Percentiles rank a stretch among this genome's conserved stretches.
These are phyloP conservation scores for Penicilliopsis zonata DNA, from an alignment of 495 filamentous ascomycete genomes.

Conservation along the genomic window DNA sequence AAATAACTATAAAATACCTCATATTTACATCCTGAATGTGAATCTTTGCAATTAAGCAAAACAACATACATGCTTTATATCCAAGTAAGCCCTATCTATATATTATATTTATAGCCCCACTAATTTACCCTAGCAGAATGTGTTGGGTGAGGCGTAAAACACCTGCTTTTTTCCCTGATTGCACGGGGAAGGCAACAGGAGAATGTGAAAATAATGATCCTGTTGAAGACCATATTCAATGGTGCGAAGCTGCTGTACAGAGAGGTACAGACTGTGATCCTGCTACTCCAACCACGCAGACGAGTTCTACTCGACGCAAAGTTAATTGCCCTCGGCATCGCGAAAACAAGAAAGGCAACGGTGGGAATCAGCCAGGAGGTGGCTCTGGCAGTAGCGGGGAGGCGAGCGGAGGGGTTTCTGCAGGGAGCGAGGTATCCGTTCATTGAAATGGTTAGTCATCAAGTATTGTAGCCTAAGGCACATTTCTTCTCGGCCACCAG, in stretches of 20 bases:
- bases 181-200: conserved; percentile 3
- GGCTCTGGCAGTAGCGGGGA: background rate
- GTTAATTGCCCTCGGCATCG: conserved; percentile 5
- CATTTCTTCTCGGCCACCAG: conserved; percentile 1
- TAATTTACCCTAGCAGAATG: too few species aligned
- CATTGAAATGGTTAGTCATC: conserved; percentile 6
- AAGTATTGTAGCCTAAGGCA: background rate
- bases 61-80: too few species aligned
- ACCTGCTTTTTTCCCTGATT: conserved; percentile 5
- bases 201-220: conserved; percentile 6
- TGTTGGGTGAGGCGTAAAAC: conserved; percentile 6
- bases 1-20: too few species aligned
- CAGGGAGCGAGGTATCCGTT: too few species aligned
- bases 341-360: conserved; percentile 1
- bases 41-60: too few species aligned
- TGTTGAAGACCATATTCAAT: conserved; percentile 5
- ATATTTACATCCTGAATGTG: too few species aligned
- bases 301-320: conserved; percentile 5
- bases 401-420: background rate
- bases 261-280: conserved; percentile 3
- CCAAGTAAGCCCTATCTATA: too few species aligned
- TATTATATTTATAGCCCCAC: too few species aligned
- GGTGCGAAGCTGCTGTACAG: conserved; percentile 4
- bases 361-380: background rate
- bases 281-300: conserved; percentile 4